A percentile compares a stretch with the other conserved stretches of the same genome.
These are phyloP conservation scores for Plasmodium berghei DNA, from an alignment of 169 alveolate genomes.

Conservation along the genomic window DNA sequence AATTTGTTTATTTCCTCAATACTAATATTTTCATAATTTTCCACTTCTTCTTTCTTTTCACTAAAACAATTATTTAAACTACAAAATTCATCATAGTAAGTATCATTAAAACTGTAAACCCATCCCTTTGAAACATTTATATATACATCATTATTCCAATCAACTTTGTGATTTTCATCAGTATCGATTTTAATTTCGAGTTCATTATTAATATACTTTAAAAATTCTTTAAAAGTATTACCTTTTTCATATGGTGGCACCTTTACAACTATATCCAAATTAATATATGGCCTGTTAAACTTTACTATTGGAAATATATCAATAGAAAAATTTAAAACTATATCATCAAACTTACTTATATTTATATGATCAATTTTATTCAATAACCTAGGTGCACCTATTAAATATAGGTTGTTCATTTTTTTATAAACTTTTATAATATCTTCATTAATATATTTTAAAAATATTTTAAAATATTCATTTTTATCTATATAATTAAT, in stretches of 20 bases:
- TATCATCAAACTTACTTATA: slow-evolving; percentile 59
- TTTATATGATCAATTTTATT: slow-evolving; percentile 55
- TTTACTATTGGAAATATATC: slow-evolving; percentile 63
- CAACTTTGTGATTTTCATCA: slow-evolving; percentile 45
- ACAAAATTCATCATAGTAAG: slow-evolving; percentile 31
- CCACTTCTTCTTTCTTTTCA: neutral
- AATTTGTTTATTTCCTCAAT: neutral
- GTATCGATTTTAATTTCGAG: slow-evolving; percentile 15
- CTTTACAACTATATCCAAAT: slow-evolving; percentile 35
- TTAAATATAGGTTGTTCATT: slow-evolving; percentile 52
- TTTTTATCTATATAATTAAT: slow-evolving; percentile 68
- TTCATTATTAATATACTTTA: slow-evolving; percentile 45
- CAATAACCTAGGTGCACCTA: slow-evolving; percentile 55
- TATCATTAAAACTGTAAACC: slow-evolving; percentile 54
- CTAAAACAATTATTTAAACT: neutral
- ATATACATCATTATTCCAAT: slow-evolving; percentile 50
- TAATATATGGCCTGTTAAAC: slow-evolving; percentile 31
- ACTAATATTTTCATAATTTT: neutral
- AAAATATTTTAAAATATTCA: slow-evolving; percentile 34
- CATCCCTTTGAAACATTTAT: slow-evolving; percentile 61
- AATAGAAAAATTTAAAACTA: slow-evolving; percentile 34
- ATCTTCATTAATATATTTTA: slow-evolving; percentile 56
- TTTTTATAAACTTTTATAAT: slow-evolving; percentile 47
- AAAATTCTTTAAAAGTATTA: slow-evolving; percentile 55
- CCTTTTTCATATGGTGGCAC: slow-evolving; percentile 73